Evolutionary conservation across 139 green algal species (phyloP), one percentile per base, ranked within the genome.

Genomic region (Ettlia oleoabundans): DNA sequence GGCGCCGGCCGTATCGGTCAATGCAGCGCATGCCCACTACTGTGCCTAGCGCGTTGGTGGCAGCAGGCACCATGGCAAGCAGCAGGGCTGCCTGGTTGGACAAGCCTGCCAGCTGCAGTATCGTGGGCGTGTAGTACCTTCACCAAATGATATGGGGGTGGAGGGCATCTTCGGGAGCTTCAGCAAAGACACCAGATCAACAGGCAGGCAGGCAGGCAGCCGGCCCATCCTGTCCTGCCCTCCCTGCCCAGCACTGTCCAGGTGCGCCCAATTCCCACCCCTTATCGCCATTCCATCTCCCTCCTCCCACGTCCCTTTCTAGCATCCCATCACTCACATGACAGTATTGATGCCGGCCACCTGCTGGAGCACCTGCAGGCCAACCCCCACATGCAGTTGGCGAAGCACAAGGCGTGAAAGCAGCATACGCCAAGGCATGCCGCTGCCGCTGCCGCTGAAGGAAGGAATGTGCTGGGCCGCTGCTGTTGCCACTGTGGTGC

Each of bases 341-440:
- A 96, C 88, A 0, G 92, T 96, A 82, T 96, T 96, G 85, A 96
- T 96, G n/a, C 90, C 93, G 1, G 65, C 80, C 24, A 94, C 77
- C 80, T 96, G 92, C 85, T 96, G 92, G 61, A 95, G 80, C 1
- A 94, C 82, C 75, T 95, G 92, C 47, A 95, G 68, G 9, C 88
- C 92, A n/a, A 94, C 65, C 24, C 82, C 82, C 24, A 86, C 30
- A 19, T 87, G 76, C 26, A 87, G 63, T 66, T 74, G n/a, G n/a
- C 52, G 52, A 35, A 78, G 38, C 33, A 87, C 83, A 0, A 77
- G 2, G 2, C 37, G 67, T 0, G 52, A 51, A 6, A 21, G 37
- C 51, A 84, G 79, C 38, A 78, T 66, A 15, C 67, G 51, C 79
- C 79, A 84, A 42, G n/a, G 22, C 10, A 62, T 63, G 28, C 24